Conservation (phyloP, 352 stramenopile species). For the Aphanomyces cochlioides region DNA sequence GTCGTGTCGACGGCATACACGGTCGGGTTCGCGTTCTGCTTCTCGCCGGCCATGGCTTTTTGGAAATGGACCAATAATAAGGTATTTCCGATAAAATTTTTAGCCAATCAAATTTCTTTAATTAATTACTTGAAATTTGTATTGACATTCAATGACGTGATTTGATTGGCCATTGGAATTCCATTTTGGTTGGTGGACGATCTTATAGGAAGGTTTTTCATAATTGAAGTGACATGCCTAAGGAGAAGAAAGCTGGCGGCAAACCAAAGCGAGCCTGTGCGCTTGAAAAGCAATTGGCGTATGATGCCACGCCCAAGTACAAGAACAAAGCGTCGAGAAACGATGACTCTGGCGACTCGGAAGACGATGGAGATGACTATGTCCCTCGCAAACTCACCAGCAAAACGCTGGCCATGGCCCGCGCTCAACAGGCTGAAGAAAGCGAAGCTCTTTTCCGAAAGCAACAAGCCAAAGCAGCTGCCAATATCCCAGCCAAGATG, state of each 20-base stretch:
- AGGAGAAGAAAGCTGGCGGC: conserved; percentile 31
- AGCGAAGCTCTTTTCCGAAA: conserved; percentile 46
- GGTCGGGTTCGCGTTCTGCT: conserved; percentile 86
- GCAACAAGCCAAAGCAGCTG: conserved; percentile 30
- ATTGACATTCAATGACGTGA: background rate
- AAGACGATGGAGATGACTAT: conserved; percentile 59
- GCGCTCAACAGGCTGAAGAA: conserved; percentile 77
- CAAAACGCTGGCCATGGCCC: conserved; percentile 72
- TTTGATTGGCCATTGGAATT: conserved; percentile 8
- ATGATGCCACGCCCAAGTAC: conserved; percentile 84
- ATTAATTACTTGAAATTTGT: conserved; percentile 2
- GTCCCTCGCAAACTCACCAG: conserved; percentile 78
- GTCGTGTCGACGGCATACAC: conserved; percentile 72
- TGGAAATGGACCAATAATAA: conserved; percentile 3
- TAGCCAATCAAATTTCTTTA: conserved; percentile 6
- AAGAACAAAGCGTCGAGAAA: conserved; percentile 44
- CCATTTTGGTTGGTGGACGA: conserved; percentile 13
- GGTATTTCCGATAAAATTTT: background rate
- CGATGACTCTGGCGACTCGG: conserved; percentile 53
- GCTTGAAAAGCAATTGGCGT: conserved; percentile 83
- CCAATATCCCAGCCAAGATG: background rate
- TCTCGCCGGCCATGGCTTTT: conserved; percentile 61
- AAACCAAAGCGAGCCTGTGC: conserved; percentile 83
- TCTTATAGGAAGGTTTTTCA: conserved; percentile 1
- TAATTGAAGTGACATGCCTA: conserved; percentile 21